Evolutionary conservation across 768 basidiomycete species (phyloP).

Genomic region (Fistulinella prunicolor): DNA sequence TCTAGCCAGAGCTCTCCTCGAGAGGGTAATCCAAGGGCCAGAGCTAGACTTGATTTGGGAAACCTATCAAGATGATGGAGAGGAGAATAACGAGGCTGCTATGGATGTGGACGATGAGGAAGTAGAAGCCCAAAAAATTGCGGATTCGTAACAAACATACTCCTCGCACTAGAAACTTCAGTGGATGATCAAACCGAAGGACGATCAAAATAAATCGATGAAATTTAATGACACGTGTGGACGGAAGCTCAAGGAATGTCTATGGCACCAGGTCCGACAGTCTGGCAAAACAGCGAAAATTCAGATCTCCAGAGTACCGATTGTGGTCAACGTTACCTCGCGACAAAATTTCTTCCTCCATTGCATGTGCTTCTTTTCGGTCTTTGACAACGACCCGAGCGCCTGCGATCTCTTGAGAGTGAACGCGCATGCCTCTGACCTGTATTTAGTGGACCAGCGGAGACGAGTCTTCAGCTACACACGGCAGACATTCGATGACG

Average conservation of each 20-base stretch:
- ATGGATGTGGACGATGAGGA: conserved; percentile 63
- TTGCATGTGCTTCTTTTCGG: conserved; percentile 42
- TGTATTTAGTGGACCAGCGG: conserved; percentile 46
- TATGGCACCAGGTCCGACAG: conserved; percentile 14
- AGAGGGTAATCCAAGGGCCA: conserved; percentile 68
- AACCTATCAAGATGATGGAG: conserved; percentile 50
- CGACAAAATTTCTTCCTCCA: conserved; percentile 60
- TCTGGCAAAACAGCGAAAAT: conserved; percentile 6
- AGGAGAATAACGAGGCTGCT: conserved; percentile 34
- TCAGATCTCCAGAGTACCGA: conserved; percentile 1
- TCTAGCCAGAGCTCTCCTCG: conserved; percentile 57
- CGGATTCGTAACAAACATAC: conserved; percentile 8
- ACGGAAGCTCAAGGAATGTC: conserved; percentile 13
- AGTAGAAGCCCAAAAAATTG: conserved; percentile 32
- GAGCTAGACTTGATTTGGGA: conserved; percentile 65
- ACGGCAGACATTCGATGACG: neutral
- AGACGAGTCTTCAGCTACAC: conserved; percentile 40
- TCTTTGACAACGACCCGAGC: conserved; percentile 32
- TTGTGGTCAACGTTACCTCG: conserved; percentile 31
- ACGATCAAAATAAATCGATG: neutral
- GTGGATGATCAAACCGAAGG: neutral
- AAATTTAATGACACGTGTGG: neutral
- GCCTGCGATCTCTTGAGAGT: conserved; percentile 38
- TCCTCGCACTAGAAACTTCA: neutral
- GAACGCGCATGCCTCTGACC: conserved; percentile 53